A percentile compares a stretch with the other conserved stretches of the same genome.
Conservation (phyloP, 2,329 filamentous ascomycete species). For the Diaporthe batatas region DNA sequence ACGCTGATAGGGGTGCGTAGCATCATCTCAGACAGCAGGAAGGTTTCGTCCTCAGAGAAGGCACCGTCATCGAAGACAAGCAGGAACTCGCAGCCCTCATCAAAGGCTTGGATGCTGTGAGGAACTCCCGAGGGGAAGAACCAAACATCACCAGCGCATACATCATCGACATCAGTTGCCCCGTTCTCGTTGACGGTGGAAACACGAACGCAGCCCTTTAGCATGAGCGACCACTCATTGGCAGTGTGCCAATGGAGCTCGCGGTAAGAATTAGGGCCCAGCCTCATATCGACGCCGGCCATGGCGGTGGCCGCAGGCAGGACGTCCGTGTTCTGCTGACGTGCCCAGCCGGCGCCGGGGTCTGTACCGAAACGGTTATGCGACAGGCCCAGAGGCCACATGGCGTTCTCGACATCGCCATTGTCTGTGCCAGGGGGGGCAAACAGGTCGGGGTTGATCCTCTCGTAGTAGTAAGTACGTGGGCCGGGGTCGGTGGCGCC, state of each 20-base stretch:
- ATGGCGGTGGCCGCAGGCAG: slow-evolving; percentile 64
- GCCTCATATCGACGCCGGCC: slow-evolving; percentile 71
- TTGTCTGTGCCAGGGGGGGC: slow-evolving; percentile 67
- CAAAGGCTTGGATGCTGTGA: slow-evolving; percentile 67
- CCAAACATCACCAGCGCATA: slow-evolving; percentile 66
- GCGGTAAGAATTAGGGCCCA: slow-evolving; percentile 69
- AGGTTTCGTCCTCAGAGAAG: slow-evolving; percentile 72
- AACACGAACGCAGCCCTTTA: slow-evolving; percentile 66
- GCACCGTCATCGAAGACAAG: slow-evolving; percentile 71
- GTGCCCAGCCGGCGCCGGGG: slow-evolving; percentile 63
- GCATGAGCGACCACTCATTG: slow-evolving; percentile 65
- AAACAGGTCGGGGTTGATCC: slow-evolving; percentile 66
- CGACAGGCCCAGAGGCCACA: slow-evolving; percentile 68
- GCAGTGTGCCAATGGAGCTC: slow-evolving; percentile 75
- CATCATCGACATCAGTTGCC: slow-evolving; percentile 60
- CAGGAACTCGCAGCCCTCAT: slow-evolving; percentile 69
- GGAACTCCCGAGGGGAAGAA: slow-evolving; percentile 65
- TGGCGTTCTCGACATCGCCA: slow-evolving; percentile 60
- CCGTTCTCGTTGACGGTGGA: slow-evolving; percentile 66
- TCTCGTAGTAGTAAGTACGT: slow-evolving; percentile 60
- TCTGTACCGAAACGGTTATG: slow-evolving; percentile 62
- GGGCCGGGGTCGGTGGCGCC: slow-evolving; percentile 67
- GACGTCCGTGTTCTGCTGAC: slow-evolving; percentile 65
- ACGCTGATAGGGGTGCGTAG: slow-evolving; percentile 65
- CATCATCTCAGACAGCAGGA: slow-evolving; percentile 68